These are phyloP conservation scores for Vigna trinervia DNA, from an alignment of 306 rosid genomes.

Conservation along the genomic window DNA sequence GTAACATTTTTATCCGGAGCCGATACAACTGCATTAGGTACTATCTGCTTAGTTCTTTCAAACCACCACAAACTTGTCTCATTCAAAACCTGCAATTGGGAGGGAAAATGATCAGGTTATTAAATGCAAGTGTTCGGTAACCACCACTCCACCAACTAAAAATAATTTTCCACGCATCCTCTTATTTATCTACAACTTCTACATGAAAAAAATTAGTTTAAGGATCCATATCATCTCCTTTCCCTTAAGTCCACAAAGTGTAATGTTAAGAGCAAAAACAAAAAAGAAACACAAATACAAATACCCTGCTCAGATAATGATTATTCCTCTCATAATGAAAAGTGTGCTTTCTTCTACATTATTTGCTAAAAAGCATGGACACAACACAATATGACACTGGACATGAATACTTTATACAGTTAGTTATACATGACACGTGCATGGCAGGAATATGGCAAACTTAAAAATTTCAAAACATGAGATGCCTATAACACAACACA, in stretches of 20 bases:
- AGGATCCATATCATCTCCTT: conserved; percentile 3
- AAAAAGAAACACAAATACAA: not conserved
- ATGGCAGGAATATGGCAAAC: not conserved
- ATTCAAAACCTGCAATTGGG: conserved; percentile 74
- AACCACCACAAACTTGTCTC: conserved; percentile 99
- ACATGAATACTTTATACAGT: not conserved
- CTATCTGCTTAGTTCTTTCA: conserved; percentile 80
- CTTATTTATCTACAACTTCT: not conserved
- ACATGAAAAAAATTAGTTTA: conserved; percentile 18
- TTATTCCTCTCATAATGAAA: not conserved
- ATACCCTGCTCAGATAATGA: not conserved
- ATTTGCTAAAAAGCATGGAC: not conserved
- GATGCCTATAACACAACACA: not conserved
- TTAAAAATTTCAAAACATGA: not conserved
- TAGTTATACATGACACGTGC: not conserved
- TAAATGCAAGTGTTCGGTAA: not conserved
- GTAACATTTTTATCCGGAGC: conserved; percentile 89
- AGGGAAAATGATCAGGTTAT: conserved; percentile 14
- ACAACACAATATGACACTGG: not conserved
- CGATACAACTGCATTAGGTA: conserved; percentile 78
- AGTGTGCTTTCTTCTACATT: not conserved
- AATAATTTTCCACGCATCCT: not conserved
- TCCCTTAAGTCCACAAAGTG: not conserved
- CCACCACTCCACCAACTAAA: not conserved
- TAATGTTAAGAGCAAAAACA: not conserved